Conservation (phyloP, 2,329 filamentous ascomycete genomes). For the Ciborinia camelliae region DNA sequence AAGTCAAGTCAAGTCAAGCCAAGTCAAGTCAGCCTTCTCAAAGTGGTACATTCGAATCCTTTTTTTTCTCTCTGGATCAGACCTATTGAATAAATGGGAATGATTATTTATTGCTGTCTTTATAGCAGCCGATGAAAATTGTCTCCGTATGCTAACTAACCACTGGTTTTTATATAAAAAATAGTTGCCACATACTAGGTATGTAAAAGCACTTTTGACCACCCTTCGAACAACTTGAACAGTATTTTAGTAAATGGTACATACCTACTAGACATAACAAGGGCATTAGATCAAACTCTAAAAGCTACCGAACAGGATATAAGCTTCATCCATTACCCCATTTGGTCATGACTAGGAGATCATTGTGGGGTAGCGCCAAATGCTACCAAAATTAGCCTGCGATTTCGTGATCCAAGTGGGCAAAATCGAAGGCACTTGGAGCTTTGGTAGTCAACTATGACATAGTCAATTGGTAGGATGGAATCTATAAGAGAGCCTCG, state of each 20-base stretch:
- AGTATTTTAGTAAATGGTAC: not conserved
- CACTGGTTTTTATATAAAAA: too few relatives aligned
- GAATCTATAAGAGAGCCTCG: not conserved
- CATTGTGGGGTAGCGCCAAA: not conserved
- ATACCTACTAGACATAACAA: not conserved
- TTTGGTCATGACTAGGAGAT: not conserved
- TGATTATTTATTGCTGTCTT: too few relatives aligned
- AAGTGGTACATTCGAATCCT: too few relatives aligned
- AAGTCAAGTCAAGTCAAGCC: too few relatives aligned
- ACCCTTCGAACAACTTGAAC: too few relatives aligned
- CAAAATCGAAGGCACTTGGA: not conserved
- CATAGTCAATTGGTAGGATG: not conserved
- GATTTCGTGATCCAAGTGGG: not conserved
- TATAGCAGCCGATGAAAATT: too few relatives aligned
- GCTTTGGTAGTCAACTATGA: not conserved
- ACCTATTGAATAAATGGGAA: too few relatives aligned
- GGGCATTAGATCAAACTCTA: not conserved
- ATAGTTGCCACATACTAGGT: not conserved
- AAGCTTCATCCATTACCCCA: not conserved
- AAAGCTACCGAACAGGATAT: not conserved
- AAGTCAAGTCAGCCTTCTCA: too few relatives aligned
- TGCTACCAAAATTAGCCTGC: too few relatives aligned
- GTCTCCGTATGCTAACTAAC: too few relatives aligned
- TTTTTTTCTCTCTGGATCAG: too few relatives aligned
- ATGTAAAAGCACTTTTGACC: too few relatives aligned